Base-by-base conservation (phyloP, 169 alveolate species). In the Cryptosporidium tyzzeri region DNA sequence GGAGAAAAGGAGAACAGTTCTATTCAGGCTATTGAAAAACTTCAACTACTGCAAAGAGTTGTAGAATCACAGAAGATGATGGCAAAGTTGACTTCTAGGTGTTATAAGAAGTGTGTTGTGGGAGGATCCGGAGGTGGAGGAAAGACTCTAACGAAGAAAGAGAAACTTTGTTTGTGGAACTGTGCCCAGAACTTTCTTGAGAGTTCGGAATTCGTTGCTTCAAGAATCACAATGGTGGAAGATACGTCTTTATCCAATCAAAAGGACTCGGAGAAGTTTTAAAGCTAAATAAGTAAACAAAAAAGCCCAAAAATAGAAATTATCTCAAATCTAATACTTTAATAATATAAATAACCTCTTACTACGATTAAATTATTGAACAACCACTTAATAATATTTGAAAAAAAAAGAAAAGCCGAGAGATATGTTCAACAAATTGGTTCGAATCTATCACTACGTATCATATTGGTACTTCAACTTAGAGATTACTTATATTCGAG, bases 151-250 rank as follows among this genome's bases (percentile, higher is more conserved):
- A 62, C 84, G 12, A 58, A 26, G 2, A 73, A 74, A 67, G 92
- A 86, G 33, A 67, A 86, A 69, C 58, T 26, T 21, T 86, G 92
- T 55, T 35, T 86, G 7, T 86, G 92, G 92, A 68, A 70, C 48
- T 86, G 92, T 50, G 87, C 92, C 16, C 86, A 71, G 85, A 86
- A 71, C 18, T 73, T 71, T 45, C 69, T 86, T 35, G 87, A 86
- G 48, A 59, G 85, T n/a, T 62, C 71, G n/a, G 92, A 65, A 39
- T 86, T 86, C 45, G 61, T 86, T 3, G 10, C 44, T 16, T 31
- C 55, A n/a, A 80, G 74, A 10, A 55, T 55, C 18, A 26, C 67
- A 5, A n/a, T 55, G 67, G 14, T 37, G 67, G 67, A 55, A 26
- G 67, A 55, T 55, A 21, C 55, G 12, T 12, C 55, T 48, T 48